Percentiles rank a stretch among this genome's conserved stretches.
Evolutionary conservation across 2,329 filamentous ascomycete species (phyloP).

Genomic region (Fusarium metavorans): DNA sequence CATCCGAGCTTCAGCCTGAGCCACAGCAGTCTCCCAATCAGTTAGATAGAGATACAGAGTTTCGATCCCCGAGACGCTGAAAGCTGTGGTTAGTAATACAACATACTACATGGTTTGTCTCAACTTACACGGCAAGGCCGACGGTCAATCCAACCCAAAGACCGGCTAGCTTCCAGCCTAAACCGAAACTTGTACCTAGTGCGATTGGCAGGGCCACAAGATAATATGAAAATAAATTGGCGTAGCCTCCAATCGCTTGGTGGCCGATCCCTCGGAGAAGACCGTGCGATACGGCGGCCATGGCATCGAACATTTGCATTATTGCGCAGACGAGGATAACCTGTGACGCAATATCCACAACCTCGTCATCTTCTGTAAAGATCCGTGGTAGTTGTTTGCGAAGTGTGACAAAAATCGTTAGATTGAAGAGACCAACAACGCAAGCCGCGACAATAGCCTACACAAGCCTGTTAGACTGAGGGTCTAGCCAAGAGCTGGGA

Average conservation of each 20-base stretch:
- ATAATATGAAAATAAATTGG: conserved; percentile 90
- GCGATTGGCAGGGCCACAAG: conserved; percentile 84
- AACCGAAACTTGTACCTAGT: conserved; percentile 79
- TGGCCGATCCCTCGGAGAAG: conserved; percentile 85
- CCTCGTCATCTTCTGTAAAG: conserved; percentile 76
- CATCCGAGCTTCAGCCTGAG: conserved; percentile 40
- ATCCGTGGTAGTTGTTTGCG: conserved; percentile 78
- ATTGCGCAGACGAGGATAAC: conserved; percentile 83
- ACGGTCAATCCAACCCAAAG: conserved; percentile 85
- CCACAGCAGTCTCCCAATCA: conserved; percentile 40
- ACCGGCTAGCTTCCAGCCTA: conserved; percentile 80
- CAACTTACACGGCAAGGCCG: conserved; percentile 71
- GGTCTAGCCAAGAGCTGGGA: too few species aligned
- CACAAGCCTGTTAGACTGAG: too few species aligned
- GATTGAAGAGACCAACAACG: conserved; percentile 80
- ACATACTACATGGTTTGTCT: fast-evolving
- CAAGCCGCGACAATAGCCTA: conserved; percentile 70
- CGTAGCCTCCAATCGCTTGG: conserved; percentile 88
- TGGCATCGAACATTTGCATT: conserved; percentile 89
- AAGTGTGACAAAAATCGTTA: conserved; percentile 74
- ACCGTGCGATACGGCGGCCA: conserved; percentile 83
- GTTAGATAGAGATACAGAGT: conserved; percentile 33
- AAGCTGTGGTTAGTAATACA: background rate
- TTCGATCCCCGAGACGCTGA: conserved; percentile 36
- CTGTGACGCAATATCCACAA: conserved; percentile 72